Base-by-base conservation (phyloP, 1,284 basidiomycete species). In the Neonothopanus nambi region DNA sequence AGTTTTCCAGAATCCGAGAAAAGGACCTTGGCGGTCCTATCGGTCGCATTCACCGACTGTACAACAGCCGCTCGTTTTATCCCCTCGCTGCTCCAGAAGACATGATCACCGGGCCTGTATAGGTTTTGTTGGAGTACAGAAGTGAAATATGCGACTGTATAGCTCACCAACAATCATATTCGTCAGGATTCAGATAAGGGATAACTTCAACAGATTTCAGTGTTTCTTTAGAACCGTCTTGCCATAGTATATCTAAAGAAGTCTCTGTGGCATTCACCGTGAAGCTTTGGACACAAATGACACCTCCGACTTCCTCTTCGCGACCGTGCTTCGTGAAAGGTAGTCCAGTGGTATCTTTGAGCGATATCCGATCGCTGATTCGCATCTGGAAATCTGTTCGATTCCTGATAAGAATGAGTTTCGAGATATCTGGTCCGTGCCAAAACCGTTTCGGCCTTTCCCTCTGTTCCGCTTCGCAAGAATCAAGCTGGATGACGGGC, bases 81-180 rank as follows among this genome's bases (percentile, higher is more conserved):
- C 43, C 83, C 85, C 68, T 93, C 91, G 37, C 78, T 82, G 63
- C 87, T 88, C 86, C 90, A 95, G n/a, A 93, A 64, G 9, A 95
- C 86, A 68, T 92, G 86, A 62, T 97, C 93, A 24, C 95, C 94
- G 3, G 94, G 94, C 92, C 92, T 92, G n/a, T n/a, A 44, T 42
- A 47, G 6, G 5, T 9, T 41, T 33, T 6, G 52, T 54, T 40
- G 45, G 59, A 49, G 50, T 51, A 43, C 56, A 28, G 6, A 24
- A 38, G 17, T 43, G 28, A 30, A 42, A 21, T 35, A 18, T 28
- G 41, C 55, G 51, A 37, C n/a, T 13, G 38, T 7, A 20, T 18
- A 9, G 55, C 83, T 62, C 59, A 91, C 90, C 90, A 93, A 66
- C 85, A 91, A 65, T 93, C 90, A 65, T 90, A 89, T 67, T 93